Evolutionary conservation across 176 grass and related monocot species (phyloP).

Genomic region (Cenchrus purpureus): DNA sequence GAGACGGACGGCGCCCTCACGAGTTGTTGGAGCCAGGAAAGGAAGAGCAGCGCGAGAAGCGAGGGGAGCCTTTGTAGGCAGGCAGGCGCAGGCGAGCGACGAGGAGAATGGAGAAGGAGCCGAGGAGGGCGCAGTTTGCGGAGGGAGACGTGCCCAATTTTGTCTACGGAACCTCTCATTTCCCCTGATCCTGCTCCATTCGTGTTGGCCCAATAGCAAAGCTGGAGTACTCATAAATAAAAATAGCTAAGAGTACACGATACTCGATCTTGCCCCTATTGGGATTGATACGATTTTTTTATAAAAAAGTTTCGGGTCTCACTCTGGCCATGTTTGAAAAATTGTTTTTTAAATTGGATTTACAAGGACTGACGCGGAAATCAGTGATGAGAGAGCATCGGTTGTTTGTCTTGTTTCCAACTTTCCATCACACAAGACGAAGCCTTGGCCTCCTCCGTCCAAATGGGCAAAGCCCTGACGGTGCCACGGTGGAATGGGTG

Average conservation of each 20-base stretch:
- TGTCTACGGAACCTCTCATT: neutral
- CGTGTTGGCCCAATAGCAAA: no score
- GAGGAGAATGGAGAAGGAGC: no score
- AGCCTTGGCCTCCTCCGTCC: no score
- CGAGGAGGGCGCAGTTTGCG: neutral
- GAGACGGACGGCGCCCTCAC: slow-evolving; percentile 2
- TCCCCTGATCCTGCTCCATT: no score
- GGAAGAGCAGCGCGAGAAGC: slow-evolving; percentile 15
- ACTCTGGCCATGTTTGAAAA: neutral
- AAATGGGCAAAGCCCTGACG: no score
- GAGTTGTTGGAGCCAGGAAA: slow-evolving; percentile 6
- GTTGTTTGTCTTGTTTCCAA: no score
- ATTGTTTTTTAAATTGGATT: neutral
- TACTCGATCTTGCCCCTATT: neutral
- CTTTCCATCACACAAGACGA: no score
- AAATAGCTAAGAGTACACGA: neutral
- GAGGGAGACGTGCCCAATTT: slow-evolving; percentile 26
- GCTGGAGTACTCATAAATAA: no score
- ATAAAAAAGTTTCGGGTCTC: neutral
- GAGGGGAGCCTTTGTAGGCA: neutral
- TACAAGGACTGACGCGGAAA: neutral
- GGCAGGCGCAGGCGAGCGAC: neutral
- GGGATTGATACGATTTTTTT: neutral
- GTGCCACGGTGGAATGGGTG: no score
- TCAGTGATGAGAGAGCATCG: neutral